Percentiles rank a stretch among this genome's conserved stretches.
Evolutionary conservation across 2,329 filamentous ascomycete genomes (phyloP).

Genomic region (Pseudopyricularia javanii): DNA sequence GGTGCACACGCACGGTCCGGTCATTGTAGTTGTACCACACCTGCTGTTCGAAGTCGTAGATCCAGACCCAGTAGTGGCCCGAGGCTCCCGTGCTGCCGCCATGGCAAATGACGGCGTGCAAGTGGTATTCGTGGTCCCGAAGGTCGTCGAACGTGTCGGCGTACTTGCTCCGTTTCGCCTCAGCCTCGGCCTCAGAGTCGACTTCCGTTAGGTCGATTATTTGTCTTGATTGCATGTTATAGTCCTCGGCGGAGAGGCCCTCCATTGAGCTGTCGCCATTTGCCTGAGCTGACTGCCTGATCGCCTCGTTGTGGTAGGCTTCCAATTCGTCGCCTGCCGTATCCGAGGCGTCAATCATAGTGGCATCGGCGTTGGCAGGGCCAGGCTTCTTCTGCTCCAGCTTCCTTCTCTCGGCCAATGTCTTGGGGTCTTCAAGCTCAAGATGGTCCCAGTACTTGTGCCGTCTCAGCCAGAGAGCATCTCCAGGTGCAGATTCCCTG

Average conservation of each 20-base stretch:
- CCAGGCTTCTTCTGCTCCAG: not conserved
- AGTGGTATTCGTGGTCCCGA: slow-evolving; percentile 58
- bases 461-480: slow-evolving; percentile 50
- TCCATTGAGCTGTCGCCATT: not conserved
- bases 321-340: not conserved
- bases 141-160: slow-evolving; percentile 48
- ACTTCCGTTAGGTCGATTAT: not conserved
- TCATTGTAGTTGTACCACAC: slow-evolving; percentile 96
- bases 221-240: not conserved
- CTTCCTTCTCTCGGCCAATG: not conserved
- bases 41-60: slow-evolving; percentile 70
- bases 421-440: slow-evolving; percentile 1
- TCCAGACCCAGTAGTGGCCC: slow-evolving; percentile 96
- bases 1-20: slow-evolving; percentile 58
- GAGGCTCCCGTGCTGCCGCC: slow-evolving; percentile 52
- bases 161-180: slow-evolving; percentile 19
- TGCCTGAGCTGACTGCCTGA: not conserved
- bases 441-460: slow-evolving; percentile 60
- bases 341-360: not conserved
- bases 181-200: slow-evolving; percentile 7
- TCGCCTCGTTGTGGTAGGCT: not conserved
- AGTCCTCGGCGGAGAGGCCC: not conserved
- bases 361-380: not conserved
- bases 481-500: slow-evolving; percentile 53
- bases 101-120: slow-evolving; percentile 92